Percentiles rank a stretch among this genome's conserved stretches.
Evolutionary conservation across 345 rosid genomes (phyloP).

Genomic region (Erysimum cheiranthoides): DNA sequence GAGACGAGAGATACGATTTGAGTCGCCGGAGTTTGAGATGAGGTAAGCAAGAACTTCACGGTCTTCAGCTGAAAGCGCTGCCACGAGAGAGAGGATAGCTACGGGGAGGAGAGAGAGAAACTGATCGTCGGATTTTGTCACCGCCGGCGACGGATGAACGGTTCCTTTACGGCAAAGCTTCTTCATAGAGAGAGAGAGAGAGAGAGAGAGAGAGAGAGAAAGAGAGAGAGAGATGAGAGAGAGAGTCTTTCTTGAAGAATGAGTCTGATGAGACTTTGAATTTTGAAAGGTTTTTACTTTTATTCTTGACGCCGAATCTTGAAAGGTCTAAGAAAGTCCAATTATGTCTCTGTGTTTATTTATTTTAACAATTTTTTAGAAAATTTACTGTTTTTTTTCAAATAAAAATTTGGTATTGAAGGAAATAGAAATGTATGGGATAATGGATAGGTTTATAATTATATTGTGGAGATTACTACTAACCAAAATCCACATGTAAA

Average conservation of each 20-base stretch:
- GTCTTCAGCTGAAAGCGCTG: constrained; percentile 68
- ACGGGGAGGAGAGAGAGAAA: constrained; percentile 75
- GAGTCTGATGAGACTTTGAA: constrained; percentile 39
- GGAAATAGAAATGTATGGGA: constrained; percentile 6
- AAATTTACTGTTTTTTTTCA: background rate
- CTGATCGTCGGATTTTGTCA: constrained; percentile 51
- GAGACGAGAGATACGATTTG: constrained; percentile 13
- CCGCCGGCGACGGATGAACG: constrained; percentile 69
- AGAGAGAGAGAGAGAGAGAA: constrained; percentile 19
- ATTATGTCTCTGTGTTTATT: background rate
- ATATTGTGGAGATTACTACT: background rate
- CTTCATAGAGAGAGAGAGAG: constrained; percentile 56
- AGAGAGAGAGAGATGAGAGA: constrained; percentile 19
- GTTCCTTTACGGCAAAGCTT: constrained; percentile 68
- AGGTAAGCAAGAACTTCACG: constrained; percentile 67
- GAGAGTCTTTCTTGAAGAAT: constrained; percentile 35
- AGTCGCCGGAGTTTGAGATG: constrained; percentile 54
- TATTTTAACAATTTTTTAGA: background rate
- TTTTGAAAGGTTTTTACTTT: constrained; percentile 27
- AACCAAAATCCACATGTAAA: constrained; percentile 2
- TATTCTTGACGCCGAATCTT: constrained; percentile 21
- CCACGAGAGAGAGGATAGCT: constrained; percentile 66
- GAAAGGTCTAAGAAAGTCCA: constrained; percentile 22
- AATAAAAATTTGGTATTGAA: background rate
- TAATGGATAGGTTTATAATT: background rate